Evolutionary conservation across 2,329 filamentous ascomycete species (phyloP).

Genomic region (Leptographium wingfieldii): DNA sequence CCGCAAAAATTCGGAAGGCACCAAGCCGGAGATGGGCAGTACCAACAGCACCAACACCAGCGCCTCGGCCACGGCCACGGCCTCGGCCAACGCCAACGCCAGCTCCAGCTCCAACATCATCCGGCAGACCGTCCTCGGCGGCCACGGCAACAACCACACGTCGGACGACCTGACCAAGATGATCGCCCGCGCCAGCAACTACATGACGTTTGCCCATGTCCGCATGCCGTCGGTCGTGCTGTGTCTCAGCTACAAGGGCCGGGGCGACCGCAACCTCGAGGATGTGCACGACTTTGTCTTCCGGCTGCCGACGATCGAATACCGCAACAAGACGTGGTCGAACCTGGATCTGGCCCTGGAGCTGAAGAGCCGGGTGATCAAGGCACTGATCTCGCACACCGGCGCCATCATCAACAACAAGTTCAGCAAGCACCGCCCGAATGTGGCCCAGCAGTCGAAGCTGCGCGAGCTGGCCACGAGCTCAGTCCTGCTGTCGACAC

Average conservation of each 20-base stretch:
- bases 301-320: constrained; percentile 84
- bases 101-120: background rate
- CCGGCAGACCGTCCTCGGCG: background rate
- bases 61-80: constrained; percentile 24
- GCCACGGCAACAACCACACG: background rate
- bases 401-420: constrained; percentile 97
- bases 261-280: constrained; percentile 86
- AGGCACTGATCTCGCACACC: constrained; percentile 86
- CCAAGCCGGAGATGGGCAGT: background rate
- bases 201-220: constrained; percentile 94
- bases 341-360: constrained; percentile 88
- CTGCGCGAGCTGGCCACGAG: constrained; percentile 75
- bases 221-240: constrained; percentile 91
- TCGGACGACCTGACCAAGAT: constrained; percentile 86
- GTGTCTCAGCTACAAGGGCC: constrained; percentile 93
- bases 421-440: constrained; percentile 77
- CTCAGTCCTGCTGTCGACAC: constrained; percentile 47
- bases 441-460: constrained; percentile 62
- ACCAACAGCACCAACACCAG: too few species aligned
- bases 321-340: constrained; percentile 98
- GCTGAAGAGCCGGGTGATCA: constrained; percentile 88
- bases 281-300: constrained; percentile 98
- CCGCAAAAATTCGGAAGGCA: constrained; percentile 27
- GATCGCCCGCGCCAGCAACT: constrained; percentile 89
- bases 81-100: background rate